These are phyloP conservation scores for Camellia granthamiana DNA, from an alignment of 148 eudicot genomes.

Conservation along the genomic window DNA sequence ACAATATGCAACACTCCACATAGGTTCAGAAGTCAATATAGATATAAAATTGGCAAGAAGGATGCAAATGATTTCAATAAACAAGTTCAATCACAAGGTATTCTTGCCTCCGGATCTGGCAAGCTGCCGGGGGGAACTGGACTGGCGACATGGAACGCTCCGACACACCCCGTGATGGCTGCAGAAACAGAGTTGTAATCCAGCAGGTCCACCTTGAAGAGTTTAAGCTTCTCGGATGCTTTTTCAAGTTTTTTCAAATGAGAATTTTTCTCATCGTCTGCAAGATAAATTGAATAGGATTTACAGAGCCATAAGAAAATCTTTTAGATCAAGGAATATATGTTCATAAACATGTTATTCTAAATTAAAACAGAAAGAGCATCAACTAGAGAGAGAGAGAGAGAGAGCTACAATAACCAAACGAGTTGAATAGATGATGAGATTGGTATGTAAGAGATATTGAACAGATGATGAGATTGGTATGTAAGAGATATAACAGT, in stretches of 20 bases:
- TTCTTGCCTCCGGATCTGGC: constrained; percentile 40
- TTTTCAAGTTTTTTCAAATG: constrained; percentile 38
- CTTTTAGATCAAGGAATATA: neutral
- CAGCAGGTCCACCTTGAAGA: constrained; percentile 41
- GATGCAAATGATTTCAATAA: neutral
- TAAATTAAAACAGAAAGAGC: neutral
- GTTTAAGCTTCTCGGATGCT: constrained; percentile 32
- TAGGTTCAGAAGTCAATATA: neutral
- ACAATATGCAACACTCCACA: neutral
- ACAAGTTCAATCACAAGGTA: neutral
- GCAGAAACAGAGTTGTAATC: constrained; percentile 28
- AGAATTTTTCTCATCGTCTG: constrained; percentile 33
- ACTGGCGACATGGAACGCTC: constrained; percentile 48
- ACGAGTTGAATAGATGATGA: neutral
- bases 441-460: neutral
- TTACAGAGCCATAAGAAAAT: neutral
- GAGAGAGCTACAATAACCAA: too few species aligned
- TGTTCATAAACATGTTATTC: neutral
- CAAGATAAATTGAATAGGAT: neutral
- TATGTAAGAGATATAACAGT: too few species aligned
- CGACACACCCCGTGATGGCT: constrained; percentile 39
- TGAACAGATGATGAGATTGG: neutral
- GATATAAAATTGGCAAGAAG: neutral
- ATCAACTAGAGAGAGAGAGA: too few species aligned
- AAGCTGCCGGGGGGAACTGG: constrained; percentile 35